Conservation (phyloP, 192 early-diverging fungal genomes). For the Linderina pennispora region DNA sequence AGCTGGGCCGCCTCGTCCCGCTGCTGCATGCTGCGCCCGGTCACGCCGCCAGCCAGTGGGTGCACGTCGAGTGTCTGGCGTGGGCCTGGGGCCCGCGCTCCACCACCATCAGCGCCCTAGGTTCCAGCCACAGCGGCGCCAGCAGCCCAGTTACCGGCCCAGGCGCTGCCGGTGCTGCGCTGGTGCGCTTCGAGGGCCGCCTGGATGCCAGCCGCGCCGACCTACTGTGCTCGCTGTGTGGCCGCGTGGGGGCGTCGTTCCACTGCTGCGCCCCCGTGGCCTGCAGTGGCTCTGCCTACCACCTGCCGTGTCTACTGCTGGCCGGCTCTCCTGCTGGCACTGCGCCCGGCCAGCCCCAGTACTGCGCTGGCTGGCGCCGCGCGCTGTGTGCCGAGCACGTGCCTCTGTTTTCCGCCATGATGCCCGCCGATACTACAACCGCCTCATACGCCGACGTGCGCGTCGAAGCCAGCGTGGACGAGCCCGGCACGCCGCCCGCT, state of each 20-base stretch:
- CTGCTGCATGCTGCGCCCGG: not conserved
- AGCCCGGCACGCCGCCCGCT: not conserved
- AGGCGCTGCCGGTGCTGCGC: no score
- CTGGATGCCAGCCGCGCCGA: not conserved
- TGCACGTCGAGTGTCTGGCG: slow-evolving; percentile 40
- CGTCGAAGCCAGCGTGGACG: slow-evolving; percentile 5
- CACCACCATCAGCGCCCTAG: not conserved
- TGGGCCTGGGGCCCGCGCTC: slow-evolving; percentile 46
- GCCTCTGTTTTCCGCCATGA: slow-evolving; percentile 29
- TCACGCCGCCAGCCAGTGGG: slow-evolving; percentile 14
- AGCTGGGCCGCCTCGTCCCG: slow-evolving; percentile 27
- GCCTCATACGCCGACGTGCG: slow-evolving; percentile 8
- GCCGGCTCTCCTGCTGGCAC: slow-evolving; percentile 5
- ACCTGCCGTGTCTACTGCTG: slow-evolving; percentile 35
- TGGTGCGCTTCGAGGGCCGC: slow-evolving; percentile 30
- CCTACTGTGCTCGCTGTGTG: slow-evolving; percentile 20
- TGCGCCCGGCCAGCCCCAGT: slow-evolving; percentile 9
- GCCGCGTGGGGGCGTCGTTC: slow-evolving; percentile 23
- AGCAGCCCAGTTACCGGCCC: no score
- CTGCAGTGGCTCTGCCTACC: slow-evolving; percentile 30
- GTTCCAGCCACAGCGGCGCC: not conserved
- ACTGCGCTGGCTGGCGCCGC: slow-evolving; percentile 33
- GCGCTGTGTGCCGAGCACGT: slow-evolving; percentile 32
- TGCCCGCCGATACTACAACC: slow-evolving; percentile 19
- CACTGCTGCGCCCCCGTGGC: slow-evolving; percentile 42